Conservation (phyloP, 495 filamentous ascomycete genomes). For the Aspergillus sclerotiicarbonarius region DNA sequence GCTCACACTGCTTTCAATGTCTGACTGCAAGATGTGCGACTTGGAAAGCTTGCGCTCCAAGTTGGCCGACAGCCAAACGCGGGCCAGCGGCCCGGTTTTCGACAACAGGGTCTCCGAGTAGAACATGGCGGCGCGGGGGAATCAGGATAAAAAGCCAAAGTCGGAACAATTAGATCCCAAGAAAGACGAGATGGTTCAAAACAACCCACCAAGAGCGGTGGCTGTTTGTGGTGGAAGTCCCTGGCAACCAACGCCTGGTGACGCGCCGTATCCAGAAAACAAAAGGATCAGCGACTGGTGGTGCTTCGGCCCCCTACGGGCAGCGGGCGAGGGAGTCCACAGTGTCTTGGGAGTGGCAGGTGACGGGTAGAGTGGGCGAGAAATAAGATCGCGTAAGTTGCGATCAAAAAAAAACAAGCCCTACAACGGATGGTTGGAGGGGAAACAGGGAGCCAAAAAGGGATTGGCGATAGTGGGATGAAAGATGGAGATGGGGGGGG, state of each 20-base stretch:
- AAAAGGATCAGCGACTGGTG: slow-evolving; percentile 27
- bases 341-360: neutral
- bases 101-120: slow-evolving; percentile 95
- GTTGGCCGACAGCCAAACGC: slow-evolving; percentile 97
- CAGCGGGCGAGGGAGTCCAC: slow-evolving; percentile 7
- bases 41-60: slow-evolving; percentile 96
- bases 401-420: slow-evolving; percentile 10
- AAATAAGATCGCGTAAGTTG: slow-evolving; percentile 2
- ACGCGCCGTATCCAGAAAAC: slow-evolving; percentile 42
- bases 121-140: slow-evolving; percentile 67
- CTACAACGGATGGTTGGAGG: slow-evolving; percentile 13
- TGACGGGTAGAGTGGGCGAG: neutral
- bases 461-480: slow-evolving; percentile 6
- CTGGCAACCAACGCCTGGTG: slow-evolving; percentile 26
- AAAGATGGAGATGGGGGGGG: slow-evolving; percentile 5
- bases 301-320: slow-evolving; percentile 12
- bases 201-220: slow-evolving; percentile 41
- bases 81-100: slow-evolving; percentile 93
- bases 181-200: slow-evolving; percentile 16
- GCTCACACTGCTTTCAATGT: slow-evolving; percentile 87
- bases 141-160: slow-evolving; percentile 11
- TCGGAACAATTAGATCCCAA: neutral
- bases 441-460: slow-evolving; percentile 9
- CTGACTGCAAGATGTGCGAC: slow-evolving; percentile 86
- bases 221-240: slow-evolving; percentile 34